Base-by-base conservation (phyloP, 1,284 basidiomycete species). In the Melanopsichium pennsylvanicum region DNA sequence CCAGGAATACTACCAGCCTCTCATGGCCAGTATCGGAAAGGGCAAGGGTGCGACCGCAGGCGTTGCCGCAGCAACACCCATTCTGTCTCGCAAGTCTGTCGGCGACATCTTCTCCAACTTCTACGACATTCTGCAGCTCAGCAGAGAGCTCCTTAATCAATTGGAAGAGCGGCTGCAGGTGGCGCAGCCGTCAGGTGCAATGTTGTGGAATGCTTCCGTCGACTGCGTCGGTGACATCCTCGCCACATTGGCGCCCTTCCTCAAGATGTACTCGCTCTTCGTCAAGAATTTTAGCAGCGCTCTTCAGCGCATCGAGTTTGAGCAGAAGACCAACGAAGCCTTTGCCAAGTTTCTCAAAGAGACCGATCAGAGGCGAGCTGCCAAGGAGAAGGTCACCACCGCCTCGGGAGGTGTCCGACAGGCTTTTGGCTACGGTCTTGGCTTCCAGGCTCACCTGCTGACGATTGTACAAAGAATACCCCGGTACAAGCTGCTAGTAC, bases 101-200 rank as follows among this genome's bases (percentile, higher is more conserved):
- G 88, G 87, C 3, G 86, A 88, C 15, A 85, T 93, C 41, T 95
- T 95, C 81, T 89, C 88, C 66, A 93, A 93, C 80, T 93, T 94
- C 75, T 88, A 90, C 76, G 92, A 94, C 82, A 93, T 95, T 39
- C 90, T 90, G 87, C 91, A 92, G 72, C 85, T 94, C 48, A 91
- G 92, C 81, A 88, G 86, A 44, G 87, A 90, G n/a, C 88, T 92
- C 75, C 86, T 88, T 60, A 83, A 85, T 13, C 85, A 87, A 4
- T 84, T 92, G 23, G 78, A 79, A 38, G 75, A 75, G 41, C 66
- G 79, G 8, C 34, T 80, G 7, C 61, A 63, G 10, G 3, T 93
- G n/a, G 16, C 41, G 13, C 32, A 35, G 5, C 23, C 44, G 4
- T 19, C 12, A 2, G 27, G 36, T 7, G 37, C 43, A 13, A 40